A percentile compares a stretch with the other conserved stretches of the same genome.
These are phyloP conservation scores for Chara braunii DNA, from an alignment of 139 green algal genomes.

Conservation along the genomic window DNA sequence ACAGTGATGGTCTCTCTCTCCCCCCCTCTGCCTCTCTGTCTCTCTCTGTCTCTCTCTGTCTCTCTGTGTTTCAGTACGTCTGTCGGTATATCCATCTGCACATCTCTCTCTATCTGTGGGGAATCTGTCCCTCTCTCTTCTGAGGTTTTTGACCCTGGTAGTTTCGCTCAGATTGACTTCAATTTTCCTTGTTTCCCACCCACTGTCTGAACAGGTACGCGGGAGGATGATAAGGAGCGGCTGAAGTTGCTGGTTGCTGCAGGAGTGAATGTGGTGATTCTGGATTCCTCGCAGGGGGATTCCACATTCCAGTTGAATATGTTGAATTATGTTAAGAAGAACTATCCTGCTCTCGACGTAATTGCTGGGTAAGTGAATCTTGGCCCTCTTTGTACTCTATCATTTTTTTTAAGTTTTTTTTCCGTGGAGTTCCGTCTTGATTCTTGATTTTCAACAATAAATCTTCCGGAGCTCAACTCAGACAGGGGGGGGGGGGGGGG, in stretches of 20 bases:
- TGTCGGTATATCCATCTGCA: too few relatives aligned
- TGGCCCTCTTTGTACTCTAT: too few relatives aligned
- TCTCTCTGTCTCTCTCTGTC: too few relatives aligned
- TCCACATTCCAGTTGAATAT: constrained; percentile 81
- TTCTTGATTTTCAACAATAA: too few relatives aligned
- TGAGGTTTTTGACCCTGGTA: too few relatives aligned
- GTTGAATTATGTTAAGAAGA: constrained; percentile 79
- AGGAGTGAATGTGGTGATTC: constrained; percentile 41
- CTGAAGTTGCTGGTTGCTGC: constrained; percentile 72
- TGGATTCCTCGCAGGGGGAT: constrained; percentile 69
- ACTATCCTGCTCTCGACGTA: constrained; percentile 79
- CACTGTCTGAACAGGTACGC: constrained; percentile 9
- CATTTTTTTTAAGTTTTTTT: not conserved
- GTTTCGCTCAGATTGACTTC: not conserved
- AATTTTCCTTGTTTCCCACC: constrained; percentile 27
- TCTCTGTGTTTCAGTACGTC: too few relatives aligned
- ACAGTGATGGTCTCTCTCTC: too few relatives aligned
- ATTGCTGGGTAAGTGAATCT: constrained; percentile 53
- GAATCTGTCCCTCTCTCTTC: too few relatives aligned
- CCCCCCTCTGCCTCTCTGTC: too few relatives aligned
- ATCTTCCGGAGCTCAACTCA: too few relatives aligned
- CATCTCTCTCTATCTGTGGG: too few relatives aligned
- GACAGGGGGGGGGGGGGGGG: not conserved
- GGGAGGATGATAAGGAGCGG: constrained; percentile 40
- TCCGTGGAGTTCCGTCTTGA: too few relatives aligned